Evolutionary conservation across 2,329 filamentous ascomycete species (phyloP), one percentile per base, ranked within the genome.

Genomic region (Alternaria panax): DNA sequence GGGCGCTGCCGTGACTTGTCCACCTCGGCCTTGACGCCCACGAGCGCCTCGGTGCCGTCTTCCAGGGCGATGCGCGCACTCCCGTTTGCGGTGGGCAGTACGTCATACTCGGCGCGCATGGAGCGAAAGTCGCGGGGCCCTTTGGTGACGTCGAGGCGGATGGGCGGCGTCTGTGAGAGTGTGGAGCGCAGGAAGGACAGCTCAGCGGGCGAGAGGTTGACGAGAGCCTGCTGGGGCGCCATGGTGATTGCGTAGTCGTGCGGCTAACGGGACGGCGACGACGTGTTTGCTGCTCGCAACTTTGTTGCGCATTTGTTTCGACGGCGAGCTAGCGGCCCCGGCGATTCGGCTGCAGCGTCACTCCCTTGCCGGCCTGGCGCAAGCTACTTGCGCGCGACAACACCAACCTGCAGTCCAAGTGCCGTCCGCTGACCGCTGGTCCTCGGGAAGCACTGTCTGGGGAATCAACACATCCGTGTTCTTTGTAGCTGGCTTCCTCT

Each of bases 1-100:
- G 73, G 72, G 63, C 64, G 64, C 70, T 69, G 66, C 48, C 64
- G 70, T 18, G 90, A 92, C 81, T 87, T 89, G 78, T 97, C 93
- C 4, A 98, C 92, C 80, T 98, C 94, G 0, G 92, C 93, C 81
- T 98, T 99, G 62, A 97, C 90, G 45, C 95, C 95, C 6, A 97
- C 95, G 62, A 99, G 90, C 7, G 95, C 95, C 79, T 99, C 95
- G 1, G 93, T 96, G 51, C 95, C 95, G 77, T 99, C 95, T 4
- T 93, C 89, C 76, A 98, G 96, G 67, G 94, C 96, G 46, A 99
- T 90, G 32, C 96, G 88, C 60, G 95, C 94, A 79, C 92, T 96
- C 62, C 95, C 95, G 74, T 98, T 96, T 16, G 94, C 90, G 46
- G 90, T 89, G 0, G 95, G 93, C 0, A 99, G 85, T 57, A 98